Conservation (phyloP, 2,329 filamentous ascomycete species). For the Sordariomycetes sp. region DNA sequence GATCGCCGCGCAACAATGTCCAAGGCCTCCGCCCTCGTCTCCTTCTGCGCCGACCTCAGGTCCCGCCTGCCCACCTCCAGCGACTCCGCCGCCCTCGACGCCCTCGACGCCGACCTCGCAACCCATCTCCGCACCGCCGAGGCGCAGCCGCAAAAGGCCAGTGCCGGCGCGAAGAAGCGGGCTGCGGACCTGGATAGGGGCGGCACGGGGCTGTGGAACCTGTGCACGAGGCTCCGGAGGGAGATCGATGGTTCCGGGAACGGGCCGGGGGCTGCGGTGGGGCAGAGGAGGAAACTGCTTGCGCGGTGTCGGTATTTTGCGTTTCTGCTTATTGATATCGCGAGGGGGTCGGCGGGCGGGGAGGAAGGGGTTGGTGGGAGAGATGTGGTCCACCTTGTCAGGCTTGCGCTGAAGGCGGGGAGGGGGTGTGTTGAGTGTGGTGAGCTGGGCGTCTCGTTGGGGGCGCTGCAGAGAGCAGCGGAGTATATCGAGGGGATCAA, state of each 20-base stretch:
- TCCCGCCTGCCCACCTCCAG: slow-evolving; percentile 7
- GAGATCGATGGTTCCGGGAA: slow-evolving; percentile 6
- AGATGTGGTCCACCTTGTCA: slow-evolving; percentile 47
- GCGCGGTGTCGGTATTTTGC: slow-evolving; percentile 41
- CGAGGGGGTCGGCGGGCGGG: slow-evolving; percentile 20
- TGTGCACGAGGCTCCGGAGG: slow-evolving; percentile 37
- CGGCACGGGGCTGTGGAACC: slow-evolving; percentile 57
- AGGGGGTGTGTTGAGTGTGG: slow-evolving; percentile 33
- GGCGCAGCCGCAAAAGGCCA: slow-evolving; percentile 4
- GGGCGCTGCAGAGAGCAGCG: slow-evolving; percentile 54
- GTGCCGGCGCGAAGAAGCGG: background rate
- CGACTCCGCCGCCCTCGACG: slow-evolving; percentile 10
- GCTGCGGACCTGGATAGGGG: slow-evolving; percentile 37
- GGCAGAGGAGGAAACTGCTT: slow-evolving; percentile 19
- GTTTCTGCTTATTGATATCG: slow-evolving; percentile 56
- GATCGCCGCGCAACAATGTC: too few species aligned
- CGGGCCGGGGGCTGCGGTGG: slow-evolving; percentile 10
- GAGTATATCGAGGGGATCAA: slow-evolving; percentile 29
- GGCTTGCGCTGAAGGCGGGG: slow-evolving; percentile 55
- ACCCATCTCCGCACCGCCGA: slow-evolving; percentile 15
- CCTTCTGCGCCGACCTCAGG: slow-evolving; percentile 6
- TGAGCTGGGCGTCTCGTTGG: slow-evolving; percentile 46
- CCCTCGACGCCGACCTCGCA: slow-evolving; percentile 18
- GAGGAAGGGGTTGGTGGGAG: slow-evolving; percentile 12
- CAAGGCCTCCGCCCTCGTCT: slow-evolving; percentile 1